Base-by-base conservation (phyloP, 176 grass and related monocot genomes). In the Poa pratensis region DNA sequence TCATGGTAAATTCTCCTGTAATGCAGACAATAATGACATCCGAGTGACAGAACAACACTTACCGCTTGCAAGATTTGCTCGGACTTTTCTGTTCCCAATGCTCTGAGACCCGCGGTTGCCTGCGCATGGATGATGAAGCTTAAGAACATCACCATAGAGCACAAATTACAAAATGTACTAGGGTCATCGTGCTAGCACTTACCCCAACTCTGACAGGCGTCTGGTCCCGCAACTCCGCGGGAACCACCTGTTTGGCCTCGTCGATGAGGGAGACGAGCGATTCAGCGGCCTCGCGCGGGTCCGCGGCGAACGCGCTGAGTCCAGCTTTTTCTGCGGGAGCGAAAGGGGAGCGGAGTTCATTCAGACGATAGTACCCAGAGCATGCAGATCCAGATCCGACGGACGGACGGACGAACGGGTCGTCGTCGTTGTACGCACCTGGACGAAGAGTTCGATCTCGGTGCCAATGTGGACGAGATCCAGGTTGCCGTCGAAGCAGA, bases 181-280 rank as follows among this genome's bases (percentile, higher is more conserved):
- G 20, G 52, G 6, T 14, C 4, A 11, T 52, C 1, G 0, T 16
- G 49, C 15, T 54, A 54, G 9, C 17, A 75, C 63, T 84, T 54
- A 98, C 95, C 93, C 96, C 93, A 83, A 99, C 93, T 89, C 82
- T 92, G 71, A 98, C 93, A 45, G 96, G 96, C 48, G 96, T 98
- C 77, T 94, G 86, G 16, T 75, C 83, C 43, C 91, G 87, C 67
- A 95, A 82, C 82, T 92, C 88, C 27, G 1, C 59, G 22, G 96
- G 96, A 46, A 98, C 84, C 7, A 92, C 91, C 80, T 65, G 15
- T 22, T 98, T 90, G 52, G 96, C 96, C 34, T 94, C 18, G 13
- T 94, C 88, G 9, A 98, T 82, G 75, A 98, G 96, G 3, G 89
- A 77, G 50, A 91, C 78, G 76, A 98, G 91, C 69, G 96, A 98